Conservation (phyloP, 108 stramenopile genomes). For the Aureococcus anophagefferens region DNA sequence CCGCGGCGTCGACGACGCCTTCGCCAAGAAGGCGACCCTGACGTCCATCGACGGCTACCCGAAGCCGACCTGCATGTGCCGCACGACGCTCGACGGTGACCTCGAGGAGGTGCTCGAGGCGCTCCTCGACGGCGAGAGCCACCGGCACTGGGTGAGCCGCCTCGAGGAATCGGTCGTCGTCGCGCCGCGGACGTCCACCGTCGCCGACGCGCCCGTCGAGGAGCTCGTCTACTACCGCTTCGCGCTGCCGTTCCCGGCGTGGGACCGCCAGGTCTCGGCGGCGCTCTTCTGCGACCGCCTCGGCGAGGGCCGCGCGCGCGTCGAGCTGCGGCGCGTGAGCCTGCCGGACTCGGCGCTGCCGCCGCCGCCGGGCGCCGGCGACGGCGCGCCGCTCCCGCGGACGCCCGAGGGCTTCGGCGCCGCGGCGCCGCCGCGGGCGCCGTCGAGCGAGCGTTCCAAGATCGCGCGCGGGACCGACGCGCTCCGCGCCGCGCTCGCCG, state of each 20-base stretch:
- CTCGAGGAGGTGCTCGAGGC: background rate
- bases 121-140: background rate
- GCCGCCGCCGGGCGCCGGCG: too few relatives aligned
- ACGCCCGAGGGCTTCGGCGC: too few relatives aligned
- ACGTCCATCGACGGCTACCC: background rate
- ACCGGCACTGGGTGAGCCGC: background rate
- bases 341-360: too few relatives aligned
- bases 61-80: background rate
- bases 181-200: too few relatives aligned
- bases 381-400: too few relatives aligned
- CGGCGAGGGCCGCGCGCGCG: too few relatives aligned
- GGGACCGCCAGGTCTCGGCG: constrained; percentile 3
- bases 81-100: background rate
- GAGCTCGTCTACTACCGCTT: background rate
- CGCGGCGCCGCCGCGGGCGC: too few relatives aligned
- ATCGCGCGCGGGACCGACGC: too few relatives aligned
- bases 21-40: background rate
- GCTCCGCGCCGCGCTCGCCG: too few relatives aligned
- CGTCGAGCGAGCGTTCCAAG: too few relatives aligned
- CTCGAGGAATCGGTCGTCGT: background rate
- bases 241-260: background rate
- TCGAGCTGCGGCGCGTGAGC: too few relatives aligned
- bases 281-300: background rate
- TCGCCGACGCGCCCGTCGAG: background rate
- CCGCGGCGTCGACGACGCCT: too few relatives aligned